Percentiles rank a stretch among this genome's conserved stretches.
phyloP scores from a whole-genome alignment of 768 basidiomycete genomes.

The Melanogaster broomeanus region DNA sequence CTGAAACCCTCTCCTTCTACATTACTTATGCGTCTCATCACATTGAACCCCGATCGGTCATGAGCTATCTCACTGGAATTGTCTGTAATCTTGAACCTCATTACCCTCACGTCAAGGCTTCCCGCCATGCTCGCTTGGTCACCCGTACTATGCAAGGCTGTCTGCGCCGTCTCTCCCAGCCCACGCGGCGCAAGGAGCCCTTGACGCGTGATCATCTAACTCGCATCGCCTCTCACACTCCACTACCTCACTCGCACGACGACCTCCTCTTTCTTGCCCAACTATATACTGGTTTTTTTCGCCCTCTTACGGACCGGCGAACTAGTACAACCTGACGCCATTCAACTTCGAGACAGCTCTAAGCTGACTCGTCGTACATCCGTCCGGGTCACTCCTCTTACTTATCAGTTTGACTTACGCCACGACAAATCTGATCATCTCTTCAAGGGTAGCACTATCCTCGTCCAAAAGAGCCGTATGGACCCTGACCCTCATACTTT shows the following conservation, averaged over 20 bases:
- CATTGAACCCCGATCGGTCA: constrained; percentile 22
- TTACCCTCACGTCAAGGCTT: constrained; percentile 16
- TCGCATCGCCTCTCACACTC: not conserved
- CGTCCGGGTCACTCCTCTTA: not conserved
- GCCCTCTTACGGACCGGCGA: constrained; percentile 20
- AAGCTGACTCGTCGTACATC: constrained; percentile 7
- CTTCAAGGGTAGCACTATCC: constrained; percentile 18
- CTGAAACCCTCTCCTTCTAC: constrained; percentile 14
- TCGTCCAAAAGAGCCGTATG: not conserved
- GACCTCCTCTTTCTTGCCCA: constrained; percentile 20
- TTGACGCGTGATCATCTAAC: constrained; percentile 15
- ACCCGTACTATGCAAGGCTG: constrained; percentile 9
- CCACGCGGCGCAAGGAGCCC: constrained; percentile 3
- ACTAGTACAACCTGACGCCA: constrained; percentile 19
- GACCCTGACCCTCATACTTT: constrained; percentile 6
- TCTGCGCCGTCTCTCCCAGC: not conserved
- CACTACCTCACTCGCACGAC: constrained; percentile 10
- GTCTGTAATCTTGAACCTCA: constrained; percentile 16
- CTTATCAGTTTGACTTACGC: constrained; percentile 12
- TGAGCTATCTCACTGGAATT: constrained; percentile 25
- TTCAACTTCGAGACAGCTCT: not conserved
- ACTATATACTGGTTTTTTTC: constrained; percentile 15
- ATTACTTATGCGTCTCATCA: constrained; percentile 11
- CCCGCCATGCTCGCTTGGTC: constrained; percentile 2
- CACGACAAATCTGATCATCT: constrained; percentile 18